A percentile compares a stretch with the other conserved stretches of the same genome.
These are phyloP conservation scores for Lasiosphaeria ovina DNA, from an alignment of 495 filamentous ascomycete genomes.

Conservation along the genomic window DNA sequence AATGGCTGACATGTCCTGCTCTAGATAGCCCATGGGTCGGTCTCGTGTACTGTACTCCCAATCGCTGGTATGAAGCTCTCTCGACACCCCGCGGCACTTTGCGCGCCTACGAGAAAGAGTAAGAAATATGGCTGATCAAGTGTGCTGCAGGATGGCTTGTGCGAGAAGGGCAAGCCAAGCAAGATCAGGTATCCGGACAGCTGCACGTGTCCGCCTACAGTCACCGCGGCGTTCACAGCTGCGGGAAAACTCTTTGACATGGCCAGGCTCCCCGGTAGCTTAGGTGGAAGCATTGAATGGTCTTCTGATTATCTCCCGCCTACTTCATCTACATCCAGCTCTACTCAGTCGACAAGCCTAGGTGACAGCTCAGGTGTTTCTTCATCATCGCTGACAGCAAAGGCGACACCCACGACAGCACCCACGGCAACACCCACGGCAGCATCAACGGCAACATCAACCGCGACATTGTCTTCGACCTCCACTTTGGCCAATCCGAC, in stretches of 20 bases:
- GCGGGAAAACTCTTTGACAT: neutral
- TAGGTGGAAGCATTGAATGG: neutral
- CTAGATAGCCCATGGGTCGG: neutral
- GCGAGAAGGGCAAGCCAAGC: slow-evolving; percentile 11
- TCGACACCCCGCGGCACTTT: slow-evolving; percentile 10
- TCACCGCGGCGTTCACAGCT: neutral
- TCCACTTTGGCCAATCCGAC: no score
- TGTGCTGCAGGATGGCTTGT: slow-evolving; percentile 15
- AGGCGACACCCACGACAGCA: neutral
- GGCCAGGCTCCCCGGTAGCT: neutral
- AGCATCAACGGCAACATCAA: neutral
- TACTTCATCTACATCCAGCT: neutral
- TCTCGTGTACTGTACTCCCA: slow-evolving; percentile 23
- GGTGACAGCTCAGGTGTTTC: neutral
- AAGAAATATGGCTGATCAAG: neutral
- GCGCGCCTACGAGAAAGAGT: neutral
- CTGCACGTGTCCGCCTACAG: slow-evolving; percentile 23
- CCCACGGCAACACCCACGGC: no score
- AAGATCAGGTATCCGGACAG: slow-evolving; percentile 13
- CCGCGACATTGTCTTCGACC: neutral
- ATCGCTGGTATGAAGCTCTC: slow-evolving; percentile 15
- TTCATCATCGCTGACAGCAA: neutral
- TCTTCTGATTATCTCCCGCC: slow-evolving; percentile 1
- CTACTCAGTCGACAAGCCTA: neutral
- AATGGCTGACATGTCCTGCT: slow-evolving; percentile 17